These are phyloP conservation scores for Cryptococcus sp. DNA, from an alignment of 1,284 basidiomycete species.

Conservation along the genomic window DNA sequence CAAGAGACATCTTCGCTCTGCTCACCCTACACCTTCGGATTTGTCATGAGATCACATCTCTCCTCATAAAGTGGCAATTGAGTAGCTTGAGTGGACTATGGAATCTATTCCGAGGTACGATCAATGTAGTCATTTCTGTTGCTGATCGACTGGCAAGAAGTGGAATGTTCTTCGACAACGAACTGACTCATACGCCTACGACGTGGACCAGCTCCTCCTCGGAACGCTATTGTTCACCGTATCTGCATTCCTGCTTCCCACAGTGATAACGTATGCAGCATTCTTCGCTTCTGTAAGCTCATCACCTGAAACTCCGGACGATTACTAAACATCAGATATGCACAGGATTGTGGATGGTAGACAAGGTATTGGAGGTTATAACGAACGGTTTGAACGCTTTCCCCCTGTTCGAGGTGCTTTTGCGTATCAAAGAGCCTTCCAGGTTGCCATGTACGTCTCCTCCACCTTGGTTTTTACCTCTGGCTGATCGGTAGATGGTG, in stretches of 20 bases:
- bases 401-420: constrained; percentile 80
- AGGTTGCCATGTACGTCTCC: constrained; percentile 66
- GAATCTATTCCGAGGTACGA: constrained; percentile 84
- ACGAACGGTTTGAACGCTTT: constrained; percentile 82
- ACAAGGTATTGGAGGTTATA: constrained; percentile 60
- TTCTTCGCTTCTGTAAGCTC: constrained; percentile 68
- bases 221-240: constrained; percentile 94
- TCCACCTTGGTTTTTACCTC: not conserved
- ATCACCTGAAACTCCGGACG: not conserved
- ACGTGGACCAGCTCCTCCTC: constrained; percentile 87
- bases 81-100: constrained; percentile 67
- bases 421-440: constrained; percentile 78
- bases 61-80: constrained; percentile 63
- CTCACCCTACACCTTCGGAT: constrained; percentile 69
- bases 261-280: constrained; percentile 77
- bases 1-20: constrained; percentile 27
- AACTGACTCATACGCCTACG: constrained; percentile 83
- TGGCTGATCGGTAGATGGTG: not conserved
- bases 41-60: constrained; percentile 64
- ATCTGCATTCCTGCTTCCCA: constrained; percentile 84
- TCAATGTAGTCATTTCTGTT: not conserved
- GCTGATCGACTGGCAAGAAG: constrained; percentile 63
- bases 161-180: constrained; percentile 73
- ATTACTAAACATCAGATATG: not conserved
- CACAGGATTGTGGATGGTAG: constrained; percentile 53